These are phyloP conservation scores for Xylaria sp. DNA, from an alignment of 2,329 filamentous ascomycete genomes.

Conservation along the genomic window DNA sequence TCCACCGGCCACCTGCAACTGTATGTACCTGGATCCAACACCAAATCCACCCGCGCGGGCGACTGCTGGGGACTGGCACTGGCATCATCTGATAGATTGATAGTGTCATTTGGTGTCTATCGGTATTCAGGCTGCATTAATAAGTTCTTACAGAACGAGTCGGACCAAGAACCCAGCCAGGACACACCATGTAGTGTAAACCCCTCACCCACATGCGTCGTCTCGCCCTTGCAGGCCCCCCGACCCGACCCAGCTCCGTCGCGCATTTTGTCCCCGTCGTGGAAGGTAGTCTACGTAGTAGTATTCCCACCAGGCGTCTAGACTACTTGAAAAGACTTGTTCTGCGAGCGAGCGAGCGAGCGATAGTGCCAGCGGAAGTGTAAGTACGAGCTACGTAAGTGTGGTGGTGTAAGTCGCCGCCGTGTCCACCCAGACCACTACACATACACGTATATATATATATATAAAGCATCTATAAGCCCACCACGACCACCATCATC, in stretches of 20 bases:
- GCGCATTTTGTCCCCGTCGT: neutral
- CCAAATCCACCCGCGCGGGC: neutral
- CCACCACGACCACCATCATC: conserved; percentile 20
- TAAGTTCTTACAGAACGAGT: conserved; percentile 35
- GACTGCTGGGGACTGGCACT: neutral
- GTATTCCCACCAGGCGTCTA: conserved; percentile 12
- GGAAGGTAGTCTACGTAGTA: neutral
- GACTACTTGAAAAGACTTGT: neutral
- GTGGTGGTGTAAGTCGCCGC: neutral
- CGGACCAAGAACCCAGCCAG: neutral
- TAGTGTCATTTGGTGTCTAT: conserved; percentile 23
- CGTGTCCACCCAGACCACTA: neutral
- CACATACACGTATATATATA: neutral
- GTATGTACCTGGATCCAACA: neutral
- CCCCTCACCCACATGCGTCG: conserved; percentile 28
- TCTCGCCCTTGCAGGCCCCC: conserved; percentile 22
- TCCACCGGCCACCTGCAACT: neutral
- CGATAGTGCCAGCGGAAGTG: neutral
- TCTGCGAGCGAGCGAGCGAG: neutral
- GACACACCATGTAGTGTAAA: conserved; percentile 3
- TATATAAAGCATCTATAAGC: conserved; percentile 40
- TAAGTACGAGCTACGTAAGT: neutral
- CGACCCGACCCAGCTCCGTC: conserved; percentile 3
- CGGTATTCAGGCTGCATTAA: conserved; percentile 37
- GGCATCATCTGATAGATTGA: conserved; percentile 21